Base-by-base conservation (phyloP, 2,329 filamentous ascomycete species). In the Zymoseptoria pseudotritici region DNA sequence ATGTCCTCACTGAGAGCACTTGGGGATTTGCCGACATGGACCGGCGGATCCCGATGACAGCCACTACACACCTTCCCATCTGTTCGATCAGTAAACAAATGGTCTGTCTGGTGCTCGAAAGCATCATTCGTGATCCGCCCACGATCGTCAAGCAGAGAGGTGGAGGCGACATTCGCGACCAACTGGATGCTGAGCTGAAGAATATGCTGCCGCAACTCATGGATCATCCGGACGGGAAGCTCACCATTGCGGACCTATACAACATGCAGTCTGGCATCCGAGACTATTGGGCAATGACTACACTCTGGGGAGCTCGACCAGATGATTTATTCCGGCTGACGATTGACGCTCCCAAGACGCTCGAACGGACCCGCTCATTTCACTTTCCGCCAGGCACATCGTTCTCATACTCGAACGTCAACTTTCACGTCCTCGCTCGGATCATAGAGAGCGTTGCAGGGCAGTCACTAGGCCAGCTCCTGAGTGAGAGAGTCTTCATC, bases 21-120 rank as follows among this genome's bases (percentile, higher is more conserved):
- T 80, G 77, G 76, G 78, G 78, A 42, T 79, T 73, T 56, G 76
- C 77, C 20, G 71, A 79, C 65, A 58, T 79, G 20, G 70, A 76
- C n/a, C 54, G 63, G 8, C 71, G 72, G 4, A 72, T 75, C 21
- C 71, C 69, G 4, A 69, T 80, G 63, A 72, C 69, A 0, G 50
- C 72, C 4, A 59, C 73, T 4, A 78, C 72, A 1, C 69, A 71
- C 9, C 62, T 79, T 20, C 77, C 77, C 10, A 79, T 80, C 58
- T 80, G 78, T 63, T 79, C 77, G 5, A 79, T 79, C 60, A 74
- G 76, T 2, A 80, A 80, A 63, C 78, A 80, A 56, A 76, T 78
- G 66, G 65, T 77, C 1, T 78, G 76, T 57, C 69, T 73, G 4
- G 61, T 75, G 3, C 59, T 78, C 54, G 63, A 71, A 3, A 73